Evolutionary conservation across 1,139 yeast genomes (phyloP).

Genomic region (Spathaspora sp.): DNA sequence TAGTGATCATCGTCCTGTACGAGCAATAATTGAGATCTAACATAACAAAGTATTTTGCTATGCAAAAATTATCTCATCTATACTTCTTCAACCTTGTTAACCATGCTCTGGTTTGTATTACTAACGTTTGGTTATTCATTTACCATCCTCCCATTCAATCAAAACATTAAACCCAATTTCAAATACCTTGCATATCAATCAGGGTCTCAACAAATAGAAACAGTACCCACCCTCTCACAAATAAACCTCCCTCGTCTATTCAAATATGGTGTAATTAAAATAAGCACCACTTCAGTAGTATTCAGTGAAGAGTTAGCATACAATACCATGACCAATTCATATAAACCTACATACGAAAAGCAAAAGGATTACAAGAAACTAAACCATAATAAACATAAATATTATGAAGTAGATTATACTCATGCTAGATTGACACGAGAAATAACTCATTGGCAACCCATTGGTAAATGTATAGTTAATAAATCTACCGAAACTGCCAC

Average conservation of each 20-base stretch:
- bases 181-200: slow-evolving; percentile 5
- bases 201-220: neutral
- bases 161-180: slow-evolving; percentile 2
- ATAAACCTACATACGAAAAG: neutral
- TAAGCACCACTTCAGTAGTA: slow-evolving; percentile 6
- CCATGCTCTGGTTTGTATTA: neutral
- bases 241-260: neutral
- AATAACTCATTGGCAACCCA: slow-evolving; percentile 1
- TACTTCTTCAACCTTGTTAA: neutral
- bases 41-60: neutral
- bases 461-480: slow-evolving; percentile 13
- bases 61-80: neutral
- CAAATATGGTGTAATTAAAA: slow-evolving; percentile 3
- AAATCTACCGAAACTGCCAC: slow-evolving; percentile 15
- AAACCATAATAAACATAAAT: slow-evolving; percentile 1
- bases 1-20: slow-evolving; percentile 25
- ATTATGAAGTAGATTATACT: slow-evolving; percentile 5
- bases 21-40: slow-evolving; percentile 15
- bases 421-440: neutral
- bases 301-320: slow-evolving; percentile 8
- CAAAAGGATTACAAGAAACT: neutral
- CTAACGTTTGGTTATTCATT: neutral
- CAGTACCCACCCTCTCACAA: slow-evolving; percentile 1
- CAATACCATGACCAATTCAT: slow-evolving; percentile 1
- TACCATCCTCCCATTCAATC: slow-evolving; percentile 4